These are phyloP conservation scores for Fusarium albidum DNA, from an alignment of 2,329 filamentous ascomycete species.

Conservation along the genomic window DNA sequence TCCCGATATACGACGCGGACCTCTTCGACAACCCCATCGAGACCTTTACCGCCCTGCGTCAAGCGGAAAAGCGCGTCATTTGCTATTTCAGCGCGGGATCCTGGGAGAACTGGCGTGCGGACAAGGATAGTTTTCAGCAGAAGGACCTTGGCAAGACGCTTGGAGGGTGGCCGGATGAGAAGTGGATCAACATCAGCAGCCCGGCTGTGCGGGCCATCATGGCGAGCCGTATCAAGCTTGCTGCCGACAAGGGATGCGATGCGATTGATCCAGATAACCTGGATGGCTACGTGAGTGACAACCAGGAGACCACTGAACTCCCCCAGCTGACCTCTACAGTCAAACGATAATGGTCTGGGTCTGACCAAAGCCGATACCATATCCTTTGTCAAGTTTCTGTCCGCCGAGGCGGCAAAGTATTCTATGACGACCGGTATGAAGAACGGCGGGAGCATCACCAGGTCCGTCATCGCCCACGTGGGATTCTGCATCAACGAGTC, in stretches of 20 bases:
- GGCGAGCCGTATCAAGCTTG: conserved; percentile 63
- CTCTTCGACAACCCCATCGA: conserved; percentile 60
- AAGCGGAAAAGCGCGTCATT: conserved; percentile 67
- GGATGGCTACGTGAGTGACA: conserved; percentile 63
- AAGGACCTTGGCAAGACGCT: conserved; percentile 66
- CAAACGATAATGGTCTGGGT: conserved; percentile 68
- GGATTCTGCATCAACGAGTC: conserved; percentile 75
- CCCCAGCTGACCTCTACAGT: conserved; percentile 27
- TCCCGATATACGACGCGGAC: conserved; percentile 56
- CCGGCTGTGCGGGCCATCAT: conserved; percentile 69
- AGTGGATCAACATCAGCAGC: conserved; percentile 69
- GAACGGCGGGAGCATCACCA: conserved; percentile 69
- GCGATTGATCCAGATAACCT: conserved; percentile 77
- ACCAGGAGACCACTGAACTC: rapidly evolving
- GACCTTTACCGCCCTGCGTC: conserved; percentile 62
- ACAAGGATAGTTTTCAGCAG: conserved; percentile 61
- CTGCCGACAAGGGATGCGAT: conserved; percentile 69
- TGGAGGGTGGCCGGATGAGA: conserved; percentile 71
- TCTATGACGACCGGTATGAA: conserved; percentile 72
- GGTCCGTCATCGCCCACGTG: conserved; percentile 54
- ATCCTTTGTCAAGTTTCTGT: conserved; percentile 67
- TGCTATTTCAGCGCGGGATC: conserved; percentile 80
- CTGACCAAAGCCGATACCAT: conserved; percentile 65
- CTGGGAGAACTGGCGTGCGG: conserved; percentile 69
- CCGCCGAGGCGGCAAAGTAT: conserved; percentile 57